Conservation (phyloP, 768 basidiomycete species). For the Leccinum variicolor region DNA sequence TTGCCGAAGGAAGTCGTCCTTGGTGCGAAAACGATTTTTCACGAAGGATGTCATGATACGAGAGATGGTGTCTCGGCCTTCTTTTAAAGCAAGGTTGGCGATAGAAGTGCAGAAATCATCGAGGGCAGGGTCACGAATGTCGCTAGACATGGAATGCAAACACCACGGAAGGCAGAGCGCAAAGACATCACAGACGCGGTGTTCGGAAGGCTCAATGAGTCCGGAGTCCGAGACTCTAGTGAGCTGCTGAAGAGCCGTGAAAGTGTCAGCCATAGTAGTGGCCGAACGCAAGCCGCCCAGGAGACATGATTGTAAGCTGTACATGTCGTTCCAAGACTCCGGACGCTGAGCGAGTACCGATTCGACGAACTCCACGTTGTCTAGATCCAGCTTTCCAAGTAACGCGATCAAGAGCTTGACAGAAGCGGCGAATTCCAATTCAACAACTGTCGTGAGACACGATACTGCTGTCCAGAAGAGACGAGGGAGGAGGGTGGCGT, state of each 20-base stretch:
- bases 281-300: slow-evolving; percentile 80
- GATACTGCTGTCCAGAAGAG: slow-evolving; percentile 86
- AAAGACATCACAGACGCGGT: slow-evolving; percentile 79
- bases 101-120: slow-evolving; percentile 73
- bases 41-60: slow-evolving; percentile 90
- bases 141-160: slow-evolving; percentile 70
- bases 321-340: slow-evolving; percentile 61
- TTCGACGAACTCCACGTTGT: slow-evolving; percentile 65
- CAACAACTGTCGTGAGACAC: slow-evolving; percentile 77
- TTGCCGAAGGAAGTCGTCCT: slow-evolving; percentile 91
- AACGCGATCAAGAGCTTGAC: slow-evolving; percentile 63
- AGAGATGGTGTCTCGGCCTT: slow-evolving; percentile 74
- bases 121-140: slow-evolving; percentile 54
- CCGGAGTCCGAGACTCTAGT: slow-evolving; percentile 56
- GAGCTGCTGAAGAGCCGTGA: slow-evolving; percentile 63
- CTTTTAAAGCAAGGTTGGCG: slow-evolving; percentile 63
- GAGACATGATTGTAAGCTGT: slow-evolving; percentile 66
- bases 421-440: slow-evolving; percentile 71
- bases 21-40: slow-evolving; percentile 83
- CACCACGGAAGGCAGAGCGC: slow-evolving; percentile 86
- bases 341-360: slow-evolving; percentile 68
- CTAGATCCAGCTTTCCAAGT: slow-evolving; percentile 65
- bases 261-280: slow-evolving; percentile 59
- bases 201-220: slow-evolving; percentile 68
- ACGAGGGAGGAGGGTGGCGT: slow-evolving; percentile 66